A percentile compares a stretch with the other conserved stretches of the same genome.
Evolutionary conservation across 1,284 basidiomycete species (phyloP).

Genomic region (Bjerkandera adusta): DNA sequence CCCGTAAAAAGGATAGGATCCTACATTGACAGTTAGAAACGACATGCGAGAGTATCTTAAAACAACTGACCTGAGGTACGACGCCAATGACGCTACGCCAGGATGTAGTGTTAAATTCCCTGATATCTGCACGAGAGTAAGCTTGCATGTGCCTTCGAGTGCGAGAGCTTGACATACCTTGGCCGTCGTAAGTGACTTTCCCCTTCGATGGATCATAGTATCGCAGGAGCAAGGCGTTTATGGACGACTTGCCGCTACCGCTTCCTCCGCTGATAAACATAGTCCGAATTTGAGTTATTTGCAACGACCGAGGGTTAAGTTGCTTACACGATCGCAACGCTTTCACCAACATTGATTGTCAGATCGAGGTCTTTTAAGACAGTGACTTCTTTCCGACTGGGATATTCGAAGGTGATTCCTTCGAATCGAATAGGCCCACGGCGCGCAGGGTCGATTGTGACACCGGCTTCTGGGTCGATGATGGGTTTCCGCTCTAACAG

Average conservation of each 20-base stretch:
- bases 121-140: conserved; percentile 57
- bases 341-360: conserved; percentile 78
- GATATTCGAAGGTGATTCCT: conserved; percentile 83
- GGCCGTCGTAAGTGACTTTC: conserved; percentile 80
- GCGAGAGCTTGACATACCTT: conserved; percentile 54
- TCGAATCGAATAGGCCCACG: conserved; percentile 78
- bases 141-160: too few relatives aligned
- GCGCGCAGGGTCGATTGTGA: conserved; percentile 48
- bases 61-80: conserved; percentile 65
- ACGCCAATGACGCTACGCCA: conserved; percentile 89
- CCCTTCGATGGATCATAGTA: conserved; percentile 93
- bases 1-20: conserved; percentile 82
- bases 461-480: conserved; percentile 66
- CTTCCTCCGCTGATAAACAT: conserved; percentile 66
- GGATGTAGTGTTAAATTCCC: conserved; percentile 77
- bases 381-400: conserved; percentile 73
- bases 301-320: conserved; percentile 2
- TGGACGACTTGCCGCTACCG: conserved; percentile 89
- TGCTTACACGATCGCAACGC: conserved; percentile 88
- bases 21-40: too few relatives aligned
- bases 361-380: conserved; percentile 81
- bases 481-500: conserved; percentile 80
- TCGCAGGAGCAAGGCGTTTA: conserved; percentile 85
- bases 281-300: neutral
- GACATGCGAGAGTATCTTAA: neutral